Conservation (phyloP, 169 alveolate genomes). For the Neospora caninum region DNA sequence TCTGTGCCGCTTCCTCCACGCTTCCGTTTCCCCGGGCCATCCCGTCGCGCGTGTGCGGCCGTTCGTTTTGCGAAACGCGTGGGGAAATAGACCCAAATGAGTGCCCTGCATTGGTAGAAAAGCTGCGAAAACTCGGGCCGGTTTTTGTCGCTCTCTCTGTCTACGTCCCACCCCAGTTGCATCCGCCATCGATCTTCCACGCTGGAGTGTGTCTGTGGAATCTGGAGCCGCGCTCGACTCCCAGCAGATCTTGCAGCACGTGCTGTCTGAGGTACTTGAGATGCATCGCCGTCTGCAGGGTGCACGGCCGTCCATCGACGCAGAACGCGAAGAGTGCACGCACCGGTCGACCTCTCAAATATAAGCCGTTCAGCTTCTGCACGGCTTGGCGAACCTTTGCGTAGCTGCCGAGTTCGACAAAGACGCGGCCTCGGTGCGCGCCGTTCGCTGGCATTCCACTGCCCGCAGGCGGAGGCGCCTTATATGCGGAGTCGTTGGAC, state of each 20-base stretch:
- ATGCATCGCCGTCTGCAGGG: slow-evolving; percentile 4
- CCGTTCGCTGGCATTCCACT: neutral
- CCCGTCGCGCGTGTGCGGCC: too few relatives aligned
- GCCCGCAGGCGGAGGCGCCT: slow-evolving; percentile 30
- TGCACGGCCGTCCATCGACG: neutral
- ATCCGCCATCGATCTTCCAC: neutral
- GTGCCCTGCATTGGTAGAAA: too few relatives aligned
- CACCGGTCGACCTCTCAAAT: neutral
- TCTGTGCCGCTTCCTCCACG: too few relatives aligned
- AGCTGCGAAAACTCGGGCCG: too few relatives aligned
- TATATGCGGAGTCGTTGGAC: neutral
- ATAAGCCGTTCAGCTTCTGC: neutral
- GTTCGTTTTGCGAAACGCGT: too few relatives aligned
- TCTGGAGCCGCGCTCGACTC: neutral
- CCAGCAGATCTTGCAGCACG: neutral
- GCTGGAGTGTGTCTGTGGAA: neutral
- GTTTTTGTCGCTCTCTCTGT: neutral
- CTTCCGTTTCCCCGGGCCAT: too few relatives aligned
- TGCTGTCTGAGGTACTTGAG: slow-evolving; percentile 10
- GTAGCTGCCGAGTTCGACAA: neutral
- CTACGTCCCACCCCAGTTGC: neutral
- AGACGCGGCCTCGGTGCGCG: neutral
- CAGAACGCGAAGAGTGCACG: neutral
- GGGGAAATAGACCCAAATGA: too few relatives aligned
- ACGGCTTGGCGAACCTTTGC: neutral